Evolutionary conservation across 148 eudicot genomes (phyloP).

Genomic region (Diospyros lotus): DNA sequence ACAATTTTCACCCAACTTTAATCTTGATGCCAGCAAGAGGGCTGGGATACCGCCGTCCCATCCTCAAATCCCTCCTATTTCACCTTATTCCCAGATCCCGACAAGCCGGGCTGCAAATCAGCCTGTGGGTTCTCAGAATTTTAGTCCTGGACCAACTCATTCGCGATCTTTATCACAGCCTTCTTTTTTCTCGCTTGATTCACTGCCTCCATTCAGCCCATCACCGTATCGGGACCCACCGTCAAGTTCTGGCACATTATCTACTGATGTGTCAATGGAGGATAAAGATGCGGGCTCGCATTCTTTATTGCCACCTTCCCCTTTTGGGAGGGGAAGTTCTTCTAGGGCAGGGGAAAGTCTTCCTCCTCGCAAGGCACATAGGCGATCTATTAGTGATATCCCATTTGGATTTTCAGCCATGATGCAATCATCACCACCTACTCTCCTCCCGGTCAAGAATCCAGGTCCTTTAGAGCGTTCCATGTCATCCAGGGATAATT

Average conservation of each 20-base stretch:
- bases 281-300: conserved; percentile 46
- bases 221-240: conserved; percentile 46
- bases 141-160: conserved; percentile 52
- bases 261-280: conserved; percentile 50
- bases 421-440: conserved; percentile 58
- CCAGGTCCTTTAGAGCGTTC: conserved; percentile 31
- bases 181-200: conserved; percentile 61
- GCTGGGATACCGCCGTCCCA: conserved; percentile 86
- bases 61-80: conserved; percentile 73
- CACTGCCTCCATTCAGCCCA: conserved; percentile 91
- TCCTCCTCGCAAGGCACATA: conserved; percentile 85
- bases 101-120: conserved; percentile 34
- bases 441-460: conserved; percentile 31
- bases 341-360: conserved; percentile 53
- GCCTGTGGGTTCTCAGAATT: conserved; percentile 50
- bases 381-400: conserved; percentile 85
- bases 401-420: conserved; percentile 69
- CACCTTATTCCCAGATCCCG: conserved; percentile 82
- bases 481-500: conserved; percentile 37
- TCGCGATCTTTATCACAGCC: conserved; percentile 84
- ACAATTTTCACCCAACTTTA: conserved; percentile 44
- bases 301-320: conserved; percentile 41
- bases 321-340: conserved; percentile 35
- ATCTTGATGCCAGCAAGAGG: conserved; percentile 42
- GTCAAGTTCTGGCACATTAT: conserved; percentile 23